Evolutionary conservation across 2,329 filamentous ascomycete species (phyloP), one percentile per base, ranked within the genome.

Genomic region (Calonectria crousiana): DNA sequence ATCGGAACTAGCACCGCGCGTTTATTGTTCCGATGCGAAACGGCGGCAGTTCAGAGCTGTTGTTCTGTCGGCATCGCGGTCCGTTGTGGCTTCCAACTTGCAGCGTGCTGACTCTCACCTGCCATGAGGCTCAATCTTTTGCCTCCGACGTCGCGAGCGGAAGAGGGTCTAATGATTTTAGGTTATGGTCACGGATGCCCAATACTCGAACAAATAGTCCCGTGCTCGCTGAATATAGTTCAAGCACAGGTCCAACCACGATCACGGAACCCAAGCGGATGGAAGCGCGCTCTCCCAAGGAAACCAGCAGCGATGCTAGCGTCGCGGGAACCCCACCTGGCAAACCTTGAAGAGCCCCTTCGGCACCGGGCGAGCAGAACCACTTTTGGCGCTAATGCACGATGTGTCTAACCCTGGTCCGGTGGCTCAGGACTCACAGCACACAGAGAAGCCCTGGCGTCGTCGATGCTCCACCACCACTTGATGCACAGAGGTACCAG

Each of bases 321-420:
- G 69, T 49, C 60, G 51, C 75, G 60, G 71, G 73, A 73, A 64
- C 52, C 62, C 72, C 72, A 72, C 41, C 52, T 20, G 4, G 49
- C 23, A 67, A 69, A 60, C 34, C 51, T 49, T 62, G 30, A 38
- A 44, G 53, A 26, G 28, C 67, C 74, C 67, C 67, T 78, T 78
- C 75, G 78, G 78, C 76, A 80, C 73, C 77, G 76, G 71, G 67
- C 60, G 56, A 73, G 76, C 51, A 73, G 73, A 67, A 67, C 78
- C 78, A 78, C 73, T 49, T 74, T 75, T 38, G 62, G 32, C 75
- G 76, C 79, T 80, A 80, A 80, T 80, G 79, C 79, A 80, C 78
- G 78, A 80, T 80, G 78, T 80, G 79, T 80, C 78, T 77, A 79
- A 80, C 73, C 79, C 79, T 60, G 66, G 79, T 79, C 76, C 28